phyloP scores from a whole-genome alignment of 1,139 yeast species.

The Candida sp. region DNA sequence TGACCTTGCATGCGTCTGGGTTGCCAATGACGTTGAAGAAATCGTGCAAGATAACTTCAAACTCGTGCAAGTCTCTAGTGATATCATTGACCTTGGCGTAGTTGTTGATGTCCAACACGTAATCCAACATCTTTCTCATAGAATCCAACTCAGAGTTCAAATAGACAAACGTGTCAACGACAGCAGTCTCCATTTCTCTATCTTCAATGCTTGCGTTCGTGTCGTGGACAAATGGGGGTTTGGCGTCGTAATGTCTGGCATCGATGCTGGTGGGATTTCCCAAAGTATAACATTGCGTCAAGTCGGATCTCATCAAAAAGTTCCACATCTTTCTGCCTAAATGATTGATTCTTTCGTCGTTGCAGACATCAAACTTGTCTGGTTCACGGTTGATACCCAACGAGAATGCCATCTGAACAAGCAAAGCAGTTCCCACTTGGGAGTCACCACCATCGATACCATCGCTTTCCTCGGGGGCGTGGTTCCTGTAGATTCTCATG shows the following conservation, averaged over 20 bases:
- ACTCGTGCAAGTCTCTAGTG: conserved; percentile 21
- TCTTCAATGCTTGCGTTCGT: conserved; percentile 28
- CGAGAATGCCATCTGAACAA: conserved; percentile 46
- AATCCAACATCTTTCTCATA: conserved; percentile 18
- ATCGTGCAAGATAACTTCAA: conserved; percentile 22
- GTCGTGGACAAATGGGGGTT: conserved; percentile 26
- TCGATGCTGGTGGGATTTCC: conserved; percentile 31
- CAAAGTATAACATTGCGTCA: conserved; percentile 28
- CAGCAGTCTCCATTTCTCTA: conserved; percentile 25
- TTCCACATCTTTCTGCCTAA: conserved; percentile 60
- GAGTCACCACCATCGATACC: conserved; percentile 52
- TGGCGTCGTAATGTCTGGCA: conserved; percentile 28
- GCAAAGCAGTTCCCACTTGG: conserved; percentile 36
- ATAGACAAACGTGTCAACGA: conserved; percentile 15
- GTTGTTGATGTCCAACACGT: conserved; percentile 25
- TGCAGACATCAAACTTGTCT: conserved; percentile 23
- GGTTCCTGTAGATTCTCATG: conserved; percentile 39
- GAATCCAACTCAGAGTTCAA: conserved; percentile 9
- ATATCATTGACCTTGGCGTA: conserved; percentile 26
- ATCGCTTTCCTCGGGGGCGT: conserved; percentile 58
- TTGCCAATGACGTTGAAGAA: conserved; percentile 17
- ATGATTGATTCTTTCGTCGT: conserved; percentile 34
- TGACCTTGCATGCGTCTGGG: conserved; percentile 29
- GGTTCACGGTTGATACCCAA: conserved; percentile 54
- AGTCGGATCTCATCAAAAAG: conserved; percentile 27